Conservation (phyloP, 805 yeast genomes). For the Alloascoidea africana region DNA sequence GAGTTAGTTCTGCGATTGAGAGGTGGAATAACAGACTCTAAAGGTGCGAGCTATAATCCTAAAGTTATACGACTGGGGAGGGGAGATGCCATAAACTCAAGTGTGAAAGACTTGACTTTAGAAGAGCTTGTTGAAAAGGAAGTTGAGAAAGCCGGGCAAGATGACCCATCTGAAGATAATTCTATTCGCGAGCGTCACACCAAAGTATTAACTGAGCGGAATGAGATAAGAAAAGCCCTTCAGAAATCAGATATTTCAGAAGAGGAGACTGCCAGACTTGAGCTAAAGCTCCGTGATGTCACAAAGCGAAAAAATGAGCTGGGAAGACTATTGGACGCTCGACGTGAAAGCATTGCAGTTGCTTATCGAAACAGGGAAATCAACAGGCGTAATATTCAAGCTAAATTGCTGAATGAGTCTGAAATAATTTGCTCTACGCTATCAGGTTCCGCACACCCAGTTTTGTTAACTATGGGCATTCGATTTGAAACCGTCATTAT, state of each 20-base stretch:
- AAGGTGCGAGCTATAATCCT: constrained; percentile 31
- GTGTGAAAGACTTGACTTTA: constrained; percentile 69
- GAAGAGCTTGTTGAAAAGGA: constrained; percentile 72
- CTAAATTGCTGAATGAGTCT: constrained; percentile 53
- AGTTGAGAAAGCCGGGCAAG: constrained; percentile 23
- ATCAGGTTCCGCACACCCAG: constrained; percentile 89
- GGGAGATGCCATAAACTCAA: constrained; percentile 70
- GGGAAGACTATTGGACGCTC: constrained; percentile 62
- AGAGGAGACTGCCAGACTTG: constrained; percentile 14
- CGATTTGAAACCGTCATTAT: constrained; percentile 82
- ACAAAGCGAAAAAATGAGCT: constrained; percentile 48
- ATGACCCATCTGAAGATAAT: constrained; percentile 20
- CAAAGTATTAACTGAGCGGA: constrained; percentile 41
- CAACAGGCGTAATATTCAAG: constrained; percentile 62
- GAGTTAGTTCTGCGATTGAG: constrained; percentile 77
- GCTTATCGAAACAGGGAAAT: constrained; percentile 64
- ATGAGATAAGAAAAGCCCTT: constrained; percentile 29
- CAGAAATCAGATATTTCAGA: constrained; percentile 13
- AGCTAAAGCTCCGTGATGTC: constrained; percentile 37
- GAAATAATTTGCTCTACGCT: constrained; percentile 84
- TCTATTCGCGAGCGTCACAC: constrained; percentile 35
- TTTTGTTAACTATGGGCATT: constrained; percentile 57
- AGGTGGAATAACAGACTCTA: constrained; percentile 43
- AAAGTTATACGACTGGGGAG: constrained; percentile 78
- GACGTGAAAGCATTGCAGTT: constrained; percentile 57